Evolutionary conservation across 192 early-diverging fungal species (phyloP).

Genomic region (Mortierella alpina): DNA sequence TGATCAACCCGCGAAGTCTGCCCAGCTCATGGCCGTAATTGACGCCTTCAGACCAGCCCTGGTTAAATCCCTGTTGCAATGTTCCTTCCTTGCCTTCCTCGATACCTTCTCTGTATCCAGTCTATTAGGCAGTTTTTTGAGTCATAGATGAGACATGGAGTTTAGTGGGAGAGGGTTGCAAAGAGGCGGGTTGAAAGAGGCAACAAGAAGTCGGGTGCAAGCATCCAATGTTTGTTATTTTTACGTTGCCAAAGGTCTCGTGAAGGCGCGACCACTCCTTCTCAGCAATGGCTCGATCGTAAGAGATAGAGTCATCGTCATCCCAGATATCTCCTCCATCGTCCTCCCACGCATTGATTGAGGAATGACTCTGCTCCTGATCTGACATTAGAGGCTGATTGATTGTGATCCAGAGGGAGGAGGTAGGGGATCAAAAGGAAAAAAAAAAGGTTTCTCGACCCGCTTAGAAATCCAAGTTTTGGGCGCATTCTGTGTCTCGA

Average conservation of each 20-base stretch:
- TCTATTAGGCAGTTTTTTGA: slow-evolving; percentile 34
- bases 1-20: slow-evolving; percentile 62
- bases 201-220: slow-evolving; percentile 1
- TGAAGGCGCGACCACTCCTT: slow-evolving; percentile 70
- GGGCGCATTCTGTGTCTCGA: too few relatives aligned
- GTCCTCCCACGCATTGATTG: slow-evolving; percentile 13
- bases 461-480: background rate
- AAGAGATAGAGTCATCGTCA: slow-evolving; percentile 55
- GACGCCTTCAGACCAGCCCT: slow-evolving; percentile 68
- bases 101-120: slow-evolving; percentile 74
- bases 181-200: background rate
- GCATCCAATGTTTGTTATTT: background rate
- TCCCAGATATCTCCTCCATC: slow-evolving; percentile 66
- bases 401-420: background rate
- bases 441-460: background rate
- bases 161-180: background rate
- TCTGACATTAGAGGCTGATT: slow-evolving; percentile 11
- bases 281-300: slow-evolving; percentile 69
- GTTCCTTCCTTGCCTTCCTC: slow-evolving; percentile 68
- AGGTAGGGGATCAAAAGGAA: background rate
- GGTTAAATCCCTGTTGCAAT: slow-evolving; percentile 72
- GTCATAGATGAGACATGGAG: background rate
- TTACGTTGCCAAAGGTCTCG: slow-evolving; percentile 72
- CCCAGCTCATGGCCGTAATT: slow-evolving; percentile 62
- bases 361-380: slow-evolving; percentile 18